Evolutionary conservation across 108 stramenopile species (phyloP).

Genomic region (Skeletonema tropicum): DNA sequence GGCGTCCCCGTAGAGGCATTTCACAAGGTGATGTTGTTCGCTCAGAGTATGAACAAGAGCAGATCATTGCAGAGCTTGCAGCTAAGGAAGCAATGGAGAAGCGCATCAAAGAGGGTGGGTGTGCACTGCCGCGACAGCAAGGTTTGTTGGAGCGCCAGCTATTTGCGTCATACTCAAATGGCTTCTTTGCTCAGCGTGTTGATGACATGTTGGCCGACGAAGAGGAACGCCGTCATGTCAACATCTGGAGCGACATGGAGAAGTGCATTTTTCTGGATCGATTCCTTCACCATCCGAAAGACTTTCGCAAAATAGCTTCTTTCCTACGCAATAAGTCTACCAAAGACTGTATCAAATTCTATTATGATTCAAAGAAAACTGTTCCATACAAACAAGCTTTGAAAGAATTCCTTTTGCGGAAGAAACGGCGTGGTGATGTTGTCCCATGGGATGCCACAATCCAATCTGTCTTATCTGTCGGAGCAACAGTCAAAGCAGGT

Average conservation of each 20-base stretch:
- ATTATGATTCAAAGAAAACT: slow-evolving; percentile 92
- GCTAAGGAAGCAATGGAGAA: slow-evolving; percentile 89
- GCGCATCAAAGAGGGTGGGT: slow-evolving; percentile 80
- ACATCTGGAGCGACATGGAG: slow-evolving; percentile 96
- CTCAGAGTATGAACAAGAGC: slow-evolving; percentile 89
- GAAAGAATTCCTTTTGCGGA: slow-evolving; percentile 81
- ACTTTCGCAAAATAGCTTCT: slow-evolving; percentile 93
- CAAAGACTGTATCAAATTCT: slow-evolving; percentile 91
- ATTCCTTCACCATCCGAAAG: slow-evolving; percentile 97
- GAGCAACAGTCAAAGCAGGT: slow-evolving; percentile 72
- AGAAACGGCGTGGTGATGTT: slow-evolving; percentile 75
- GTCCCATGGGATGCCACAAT: slow-evolving; percentile 84
- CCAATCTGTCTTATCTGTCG: slow-evolving; percentile 74
- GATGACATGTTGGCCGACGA: slow-evolving; percentile 64
- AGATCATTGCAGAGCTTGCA: slow-evolving; percentile 87
- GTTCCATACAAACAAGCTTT: slow-evolving; percentile 86
- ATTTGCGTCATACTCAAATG: slow-evolving; percentile 66
- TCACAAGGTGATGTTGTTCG: slow-evolving; percentile 67
- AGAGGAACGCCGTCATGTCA: slow-evolving; percentile 41
- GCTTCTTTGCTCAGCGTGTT: slow-evolving; percentile 60
- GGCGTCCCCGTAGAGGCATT: slow-evolving; percentile 67
- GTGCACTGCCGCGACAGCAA: slow-evolving; percentile 69
- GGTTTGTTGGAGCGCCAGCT: slow-evolving; percentile 62
- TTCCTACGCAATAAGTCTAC: slow-evolving; percentile 90
- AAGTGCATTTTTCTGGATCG: slow-evolving; percentile 97